A percentile compares a stretch with the other conserved stretches of the same genome.
Evolutionary conservation across 2,329 filamentous ascomycete genomes (phyloP).

Genomic region (Raffaelea ambrosiae): DNA sequence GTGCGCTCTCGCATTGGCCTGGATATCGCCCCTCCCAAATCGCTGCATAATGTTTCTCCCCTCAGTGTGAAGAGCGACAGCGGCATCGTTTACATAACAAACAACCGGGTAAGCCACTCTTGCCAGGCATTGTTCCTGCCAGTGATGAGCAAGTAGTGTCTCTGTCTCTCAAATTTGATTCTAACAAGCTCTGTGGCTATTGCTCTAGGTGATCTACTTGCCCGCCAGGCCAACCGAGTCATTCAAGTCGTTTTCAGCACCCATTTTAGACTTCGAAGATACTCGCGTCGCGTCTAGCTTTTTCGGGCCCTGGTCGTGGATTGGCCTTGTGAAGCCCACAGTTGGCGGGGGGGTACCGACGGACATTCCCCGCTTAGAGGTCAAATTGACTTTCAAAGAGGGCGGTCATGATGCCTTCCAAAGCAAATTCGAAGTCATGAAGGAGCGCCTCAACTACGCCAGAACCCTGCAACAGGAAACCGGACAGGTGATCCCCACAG

Average conservation of each 20-base stretch:
- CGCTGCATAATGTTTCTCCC: slow-evolving; percentile 52
- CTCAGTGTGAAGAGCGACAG: slow-evolving; percentile 65
- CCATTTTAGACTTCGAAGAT: slow-evolving; percentile 80
- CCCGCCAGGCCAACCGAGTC: slow-evolving; percentile 59
- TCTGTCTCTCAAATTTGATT: neutral
- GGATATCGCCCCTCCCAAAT: slow-evolving; percentile 62
- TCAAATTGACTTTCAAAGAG: slow-evolving; percentile 86
- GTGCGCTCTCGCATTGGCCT: slow-evolving; percentile 73
- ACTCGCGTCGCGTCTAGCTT: slow-evolving; percentile 80
- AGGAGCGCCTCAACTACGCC: slow-evolving; percentile 73
- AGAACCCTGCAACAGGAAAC: slow-evolving; percentile 65
- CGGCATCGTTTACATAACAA: slow-evolving; percentile 74
- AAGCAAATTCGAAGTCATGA: slow-evolving; percentile 71
- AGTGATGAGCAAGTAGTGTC: no score
- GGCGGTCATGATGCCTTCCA: slow-evolving; percentile 93
- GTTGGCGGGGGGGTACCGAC: slow-evolving; percentile 74
- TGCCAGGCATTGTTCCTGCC: neutral
- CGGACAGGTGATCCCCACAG: slow-evolving; percentile 54
- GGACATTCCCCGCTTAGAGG: slow-evolving; percentile 62
- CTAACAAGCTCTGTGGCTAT: neutral
- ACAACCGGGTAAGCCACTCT: slow-evolving; percentile 58
- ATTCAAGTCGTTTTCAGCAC: slow-evolving; percentile 82
- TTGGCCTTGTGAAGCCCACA: slow-evolving; percentile 69
- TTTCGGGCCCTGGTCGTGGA: slow-evolving; percentile 90
- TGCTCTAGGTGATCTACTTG: slow-evolving; percentile 71